Evolutionary conservation across 2,329 filamentous ascomycete species (phyloP).

Genomic region (Celoporthe dispersa): DNA sequence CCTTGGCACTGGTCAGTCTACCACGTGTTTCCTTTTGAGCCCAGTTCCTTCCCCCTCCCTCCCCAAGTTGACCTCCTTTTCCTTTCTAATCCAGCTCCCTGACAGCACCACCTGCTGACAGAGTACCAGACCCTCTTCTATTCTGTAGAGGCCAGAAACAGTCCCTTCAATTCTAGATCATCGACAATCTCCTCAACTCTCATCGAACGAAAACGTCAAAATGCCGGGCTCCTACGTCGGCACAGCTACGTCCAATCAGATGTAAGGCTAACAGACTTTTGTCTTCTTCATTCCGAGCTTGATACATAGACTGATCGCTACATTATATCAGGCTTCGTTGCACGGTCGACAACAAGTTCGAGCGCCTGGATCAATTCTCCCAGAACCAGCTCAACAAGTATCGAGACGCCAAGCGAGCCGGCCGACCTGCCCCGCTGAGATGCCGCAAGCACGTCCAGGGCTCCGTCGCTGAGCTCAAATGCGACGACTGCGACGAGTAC

Average conservation of each 20-base stretch:
- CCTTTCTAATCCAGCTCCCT: not conserved
- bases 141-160: not conserved
- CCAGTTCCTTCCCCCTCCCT: too few species aligned
- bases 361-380: constrained; percentile 22
- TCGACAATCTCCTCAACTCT: not conserved
- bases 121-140: not conserved
- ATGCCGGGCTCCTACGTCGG: not conserved
- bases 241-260: not conserved
- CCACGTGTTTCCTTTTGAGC: too few species aligned
- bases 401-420: not conserved
- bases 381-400: constrained; percentile 28
- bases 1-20: not conserved
- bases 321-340: constrained; percentile 18
- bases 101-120: not conserved
- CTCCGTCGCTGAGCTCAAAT: constrained; percentile 16
- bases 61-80: not conserved
- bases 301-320: not conserved
- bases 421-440: constrained; percentile 6
- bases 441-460: constrained; percentile 26
- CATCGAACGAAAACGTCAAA: not conserved
- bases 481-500: constrained; percentile 18
- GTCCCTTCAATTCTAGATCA: not conserved
- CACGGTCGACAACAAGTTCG: constrained; percentile 23
- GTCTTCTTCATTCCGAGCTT: not conserved
- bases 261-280: not conserved